A percentile compares a stretch with the other conserved stretches of the same genome.
phyloP scores from a whole-genome alignment of 768 basidiomycete genomes.

The Russula emetica region DNA sequence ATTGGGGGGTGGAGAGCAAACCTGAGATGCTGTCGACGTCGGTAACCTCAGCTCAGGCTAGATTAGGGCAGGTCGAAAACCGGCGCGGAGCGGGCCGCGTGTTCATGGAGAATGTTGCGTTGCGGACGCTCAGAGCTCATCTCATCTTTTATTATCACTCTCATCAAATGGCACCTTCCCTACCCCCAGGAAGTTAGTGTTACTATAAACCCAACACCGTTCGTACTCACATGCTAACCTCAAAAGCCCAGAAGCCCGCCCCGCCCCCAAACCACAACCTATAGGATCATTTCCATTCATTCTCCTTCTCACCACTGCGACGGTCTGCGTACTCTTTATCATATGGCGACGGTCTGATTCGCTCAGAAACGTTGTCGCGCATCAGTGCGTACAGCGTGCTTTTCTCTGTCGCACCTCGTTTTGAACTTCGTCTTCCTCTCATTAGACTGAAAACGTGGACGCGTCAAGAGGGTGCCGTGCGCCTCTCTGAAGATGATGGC shows the following conservation, averaged over 20 bases:
- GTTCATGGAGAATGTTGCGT: neutral
- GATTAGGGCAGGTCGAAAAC: constrained; percentile 13
- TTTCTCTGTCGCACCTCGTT: neutral
- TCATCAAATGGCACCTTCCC: constrained; percentile 13
- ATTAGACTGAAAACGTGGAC: constrained; percentile 55
- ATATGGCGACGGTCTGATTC: constrained; percentile 57
- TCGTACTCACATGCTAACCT: constrained; percentile 10
- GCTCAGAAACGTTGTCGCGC: constrained; percentile 52
- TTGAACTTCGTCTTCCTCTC: no score
- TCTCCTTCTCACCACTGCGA: constrained; percentile 51
- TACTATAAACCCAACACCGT: neutral
- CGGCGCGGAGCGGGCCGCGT: constrained; percentile 1
- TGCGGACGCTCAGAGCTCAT: no score
- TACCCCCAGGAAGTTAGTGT: constrained; percentile 20
- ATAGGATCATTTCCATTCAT: constrained; percentile 53
- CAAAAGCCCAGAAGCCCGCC: constrained; percentile 34
- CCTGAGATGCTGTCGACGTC: no score
- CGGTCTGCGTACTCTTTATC: constrained; percentile 52
- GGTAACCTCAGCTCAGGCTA: neutral
- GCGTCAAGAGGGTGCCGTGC: constrained; percentile 50
- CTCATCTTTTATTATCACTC: neutral
- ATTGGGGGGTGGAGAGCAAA: no score
- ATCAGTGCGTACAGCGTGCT: constrained; percentile 42
- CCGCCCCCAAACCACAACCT: constrained; percentile 57
- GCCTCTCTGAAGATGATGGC: constrained; percentile 63